These are phyloP conservation scores for Phialocephala subalpina DNA, from an alignment of 2,329 filamentous ascomycete species.

Conservation along the genomic window DNA sequence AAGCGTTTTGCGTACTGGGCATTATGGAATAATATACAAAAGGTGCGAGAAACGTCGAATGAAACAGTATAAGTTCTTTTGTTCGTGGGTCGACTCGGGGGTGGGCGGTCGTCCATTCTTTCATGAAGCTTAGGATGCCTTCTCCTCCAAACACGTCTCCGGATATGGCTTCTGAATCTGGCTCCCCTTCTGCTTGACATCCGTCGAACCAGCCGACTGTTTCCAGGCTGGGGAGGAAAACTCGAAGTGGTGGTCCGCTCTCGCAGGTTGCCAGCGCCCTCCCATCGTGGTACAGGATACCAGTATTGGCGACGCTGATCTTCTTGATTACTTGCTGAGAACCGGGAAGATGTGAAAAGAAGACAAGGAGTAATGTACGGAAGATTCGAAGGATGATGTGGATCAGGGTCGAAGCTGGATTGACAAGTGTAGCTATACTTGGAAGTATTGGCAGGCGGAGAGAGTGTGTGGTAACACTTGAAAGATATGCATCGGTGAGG, in stretches of 20 bases:
- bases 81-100: conserved; percentile 71
- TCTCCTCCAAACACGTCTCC: conserved; percentile 62
- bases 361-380: conserved; percentile 63
- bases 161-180: conserved; percentile 47
- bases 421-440: conserved; percentile 72
- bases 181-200: conserved; percentile 59
- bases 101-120: conserved; percentile 75
- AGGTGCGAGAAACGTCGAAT: conserved; percentile 69
- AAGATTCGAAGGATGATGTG: conserved; percentile 59
- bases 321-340: conserved; percentile 66
- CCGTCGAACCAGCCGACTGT: conserved; percentile 78
- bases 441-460: conserved; percentile 67
- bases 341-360: conserved; percentile 65
- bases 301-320: conserved; percentile 76
- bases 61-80: conserved; percentile 72
- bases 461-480: conserved; percentile 54
- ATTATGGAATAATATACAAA: conserved; percentile 73
- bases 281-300: conserved; percentile 72
- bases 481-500: conserved; percentile 70
- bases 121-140: conserved; percentile 67
- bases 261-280: conserved; percentile 75
- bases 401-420: conserved; percentile 61
- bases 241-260: conserved; percentile 73
- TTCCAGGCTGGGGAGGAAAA: conserved; percentile 68
- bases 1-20: conserved; percentile 46